Evolutionary conservation across 352 stramenopile genomes (phyloP), one percentile per base, ranked within the genome.

Genomic region (Pythium oligandrum): DNA sequence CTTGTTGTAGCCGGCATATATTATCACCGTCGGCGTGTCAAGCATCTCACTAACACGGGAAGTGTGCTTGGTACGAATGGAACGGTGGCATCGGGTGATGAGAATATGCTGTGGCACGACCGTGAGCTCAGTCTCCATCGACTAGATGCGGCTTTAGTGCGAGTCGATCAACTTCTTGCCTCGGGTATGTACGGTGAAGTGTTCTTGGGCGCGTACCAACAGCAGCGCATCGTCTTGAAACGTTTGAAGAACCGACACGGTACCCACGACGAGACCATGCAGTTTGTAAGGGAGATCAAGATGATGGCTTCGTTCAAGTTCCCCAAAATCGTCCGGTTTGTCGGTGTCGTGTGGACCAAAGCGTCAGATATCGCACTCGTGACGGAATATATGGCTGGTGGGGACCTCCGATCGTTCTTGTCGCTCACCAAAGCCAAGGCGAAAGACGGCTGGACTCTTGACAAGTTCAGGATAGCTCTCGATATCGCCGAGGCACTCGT

Each of bases 271-370:
- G 76, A 84, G 44, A 87, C 85, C 49, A 71, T 84, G 59, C 76
- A 83, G 57, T 90, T 92, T 57, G 70, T 89, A 4, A 74, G 70
- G n/a, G 79, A 94, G 43, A 76, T 89, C 32, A 85, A 88, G 38
- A 60, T 90, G 47, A 54, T 89, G 48, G 73, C 75, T 9, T 77
- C 80, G 51, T 60, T 93, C 11, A 76, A 85, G 42, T 78, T 91
- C 40, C 64, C 73, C 2, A 61, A 81, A 55, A 86, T 93, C 37
- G 70, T 93, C 45, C 51, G 57, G 5, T 63, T 90, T 32, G 57
- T 80, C 0, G 77, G 71, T 8, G 83, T 88, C 43, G 77, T 73
- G 35, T 89, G 76, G 75, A 84, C 73, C 44, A 85, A 73, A 30
- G 58, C 86, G 0, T 65, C 78, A 42, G 75, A 88, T 48, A 66